A percentile compares a stretch with the other conserved stretches of the same genome.
These are phyloP conservation scores for Achaetomiella virescens DNA, from an alignment of 495 filamentous ascomycete genomes.

Conservation along the genomic window DNA sequence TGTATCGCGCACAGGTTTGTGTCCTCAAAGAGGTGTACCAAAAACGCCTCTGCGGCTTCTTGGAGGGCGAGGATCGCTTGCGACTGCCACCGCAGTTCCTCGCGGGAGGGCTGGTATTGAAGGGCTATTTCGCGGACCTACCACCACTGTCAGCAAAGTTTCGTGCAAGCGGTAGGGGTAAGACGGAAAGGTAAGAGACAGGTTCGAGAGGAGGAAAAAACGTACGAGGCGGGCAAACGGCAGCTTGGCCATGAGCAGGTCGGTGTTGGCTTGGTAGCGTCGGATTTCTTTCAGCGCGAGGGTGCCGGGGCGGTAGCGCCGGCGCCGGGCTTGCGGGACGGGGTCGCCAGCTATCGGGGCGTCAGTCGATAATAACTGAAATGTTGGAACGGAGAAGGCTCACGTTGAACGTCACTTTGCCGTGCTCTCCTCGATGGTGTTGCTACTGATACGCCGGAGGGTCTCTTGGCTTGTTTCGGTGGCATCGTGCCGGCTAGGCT, in stretches of 20 bases:
- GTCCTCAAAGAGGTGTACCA: constrained; percentile 92
- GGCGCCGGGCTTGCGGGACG: constrained; percentile 53
- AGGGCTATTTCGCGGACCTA: constrained; percentile 82
- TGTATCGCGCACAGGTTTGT: constrained; percentile 93
- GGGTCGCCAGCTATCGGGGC: constrained; percentile 60
- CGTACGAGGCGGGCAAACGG: constrained; percentile 81
- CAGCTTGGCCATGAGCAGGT: constrained; percentile 72
- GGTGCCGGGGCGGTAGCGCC: constrained; percentile 79
- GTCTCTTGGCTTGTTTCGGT: constrained; percentile 1
- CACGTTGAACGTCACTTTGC: constrained; percentile 26
- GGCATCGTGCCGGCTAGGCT: background rate
- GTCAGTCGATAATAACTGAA: background rate
- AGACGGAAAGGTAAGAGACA: background rate
- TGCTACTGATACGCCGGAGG: background rate
- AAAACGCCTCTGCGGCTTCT: constrained; percentile 86
- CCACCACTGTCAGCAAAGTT: too few species aligned
- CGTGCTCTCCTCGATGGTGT: constrained; percentile 8
- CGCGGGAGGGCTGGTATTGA: constrained; percentile 42
- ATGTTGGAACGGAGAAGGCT: constrained; percentile 1
- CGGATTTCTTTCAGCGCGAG: constrained; percentile 81
- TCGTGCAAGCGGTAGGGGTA: background rate
- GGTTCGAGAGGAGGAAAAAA: background rate
- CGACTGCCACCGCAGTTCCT: constrained; percentile 80
- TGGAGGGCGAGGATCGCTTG: constrained; percentile 86
- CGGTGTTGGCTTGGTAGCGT: constrained; percentile 72